Evolutionary conservation across 2,329 filamentous ascomycete species (phyloP).

Genomic region (Coniochaeta hoffmannii): DNA sequence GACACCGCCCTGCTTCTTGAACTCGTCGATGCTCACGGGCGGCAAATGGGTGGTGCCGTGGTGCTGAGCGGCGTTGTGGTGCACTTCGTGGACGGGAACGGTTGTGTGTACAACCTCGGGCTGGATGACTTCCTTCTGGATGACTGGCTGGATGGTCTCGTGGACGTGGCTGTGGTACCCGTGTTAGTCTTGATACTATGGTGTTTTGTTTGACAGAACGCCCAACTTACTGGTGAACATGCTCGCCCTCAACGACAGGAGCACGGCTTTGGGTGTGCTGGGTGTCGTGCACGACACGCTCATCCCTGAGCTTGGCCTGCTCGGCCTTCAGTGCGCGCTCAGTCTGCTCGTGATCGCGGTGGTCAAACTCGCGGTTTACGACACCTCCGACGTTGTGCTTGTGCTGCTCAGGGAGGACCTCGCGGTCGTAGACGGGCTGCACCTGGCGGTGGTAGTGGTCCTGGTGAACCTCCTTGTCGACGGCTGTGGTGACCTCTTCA

Average conservation of each 20-base stretch:
- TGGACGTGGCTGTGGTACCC: conserved; percentile 42
- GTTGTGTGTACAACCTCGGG: conserved; percentile 65
- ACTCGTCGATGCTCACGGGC: conserved; percentile 57
- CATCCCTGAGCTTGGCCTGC: conserved; percentile 43
- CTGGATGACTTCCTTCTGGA: conserved; percentile 62
- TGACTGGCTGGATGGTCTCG: conserved; percentile 62
- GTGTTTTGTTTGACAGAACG: neutral
- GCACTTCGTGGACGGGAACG: conserved; percentile 63
- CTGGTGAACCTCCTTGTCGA: conserved; percentile 64
- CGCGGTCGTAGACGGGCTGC: conserved; percentile 45
- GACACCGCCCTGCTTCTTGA: conserved; percentile 44
- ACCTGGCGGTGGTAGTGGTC: conserved; percentile 65
- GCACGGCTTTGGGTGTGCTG: conserved; percentile 38
- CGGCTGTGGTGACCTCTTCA: conserved; percentile 52
- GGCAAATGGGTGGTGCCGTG: conserved; percentile 59
- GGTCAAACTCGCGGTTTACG: conserved; percentile 53
- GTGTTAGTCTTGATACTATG: neutral
- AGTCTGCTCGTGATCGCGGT: conserved; percentile 46
- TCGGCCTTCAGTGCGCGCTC: conserved; percentile 43
- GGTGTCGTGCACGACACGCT: conserved; percentile 36
- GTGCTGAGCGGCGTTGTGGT: conserved; percentile 59
- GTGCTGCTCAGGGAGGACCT: conserved; percentile 51
- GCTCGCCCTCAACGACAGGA: conserved; percentile 49
- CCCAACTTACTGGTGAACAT: conserved; percentile 44
- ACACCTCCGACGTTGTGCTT: conserved; percentile 49